Conservation (phyloP, 495 filamentous ascomycete species). For the Lindgomyces ingoldianus region DNA sequence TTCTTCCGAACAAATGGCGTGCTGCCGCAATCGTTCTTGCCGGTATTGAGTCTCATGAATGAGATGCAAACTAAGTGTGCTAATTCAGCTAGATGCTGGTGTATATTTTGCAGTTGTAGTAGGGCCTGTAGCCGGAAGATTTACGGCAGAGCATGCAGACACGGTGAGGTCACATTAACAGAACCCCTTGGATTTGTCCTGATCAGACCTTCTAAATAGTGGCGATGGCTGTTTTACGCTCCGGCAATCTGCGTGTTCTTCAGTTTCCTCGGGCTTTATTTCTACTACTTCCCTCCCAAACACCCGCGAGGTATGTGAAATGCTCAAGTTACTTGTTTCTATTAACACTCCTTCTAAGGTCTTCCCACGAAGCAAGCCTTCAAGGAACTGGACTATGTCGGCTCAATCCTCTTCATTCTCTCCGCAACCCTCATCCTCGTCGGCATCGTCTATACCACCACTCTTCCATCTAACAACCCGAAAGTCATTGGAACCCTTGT, state of each 20-base stretch:
- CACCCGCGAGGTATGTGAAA: constrained; percentile 37
- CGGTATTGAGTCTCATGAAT: neutral
- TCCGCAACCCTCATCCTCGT: constrained; percentile 32
- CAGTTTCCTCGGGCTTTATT: constrained; percentile 38
- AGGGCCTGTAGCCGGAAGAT: constrained; percentile 42
- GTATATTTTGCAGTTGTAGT: constrained; percentile 42
- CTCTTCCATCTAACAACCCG: constrained; percentile 29
- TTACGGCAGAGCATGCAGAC: constrained; percentile 34
- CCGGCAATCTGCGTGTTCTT: constrained; percentile 33
- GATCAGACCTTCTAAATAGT: constrained; percentile 8
- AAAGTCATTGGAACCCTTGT: constrained; percentile 40
- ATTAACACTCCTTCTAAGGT: constrained; percentile 30
- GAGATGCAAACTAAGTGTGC: neutral
- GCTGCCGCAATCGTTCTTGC: constrained; percentile 40
- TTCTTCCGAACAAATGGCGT: constrained; percentile 47
- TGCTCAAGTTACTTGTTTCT: too few species aligned
- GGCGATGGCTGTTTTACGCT: constrained; percentile 40
- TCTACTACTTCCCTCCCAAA: constrained; percentile 39
- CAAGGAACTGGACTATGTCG: constrained; percentile 40
- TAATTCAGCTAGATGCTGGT: constrained; percentile 26
- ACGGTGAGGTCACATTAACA: constrained; percentile 1
- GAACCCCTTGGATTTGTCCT: neutral
- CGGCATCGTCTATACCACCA: constrained; percentile 39
- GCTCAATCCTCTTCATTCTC: constrained; percentile 38
- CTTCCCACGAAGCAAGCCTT: constrained; percentile 36